Base-by-base conservation (phyloP, 768 basidiomycete genomes). In the Russula dissimulans region DNA sequence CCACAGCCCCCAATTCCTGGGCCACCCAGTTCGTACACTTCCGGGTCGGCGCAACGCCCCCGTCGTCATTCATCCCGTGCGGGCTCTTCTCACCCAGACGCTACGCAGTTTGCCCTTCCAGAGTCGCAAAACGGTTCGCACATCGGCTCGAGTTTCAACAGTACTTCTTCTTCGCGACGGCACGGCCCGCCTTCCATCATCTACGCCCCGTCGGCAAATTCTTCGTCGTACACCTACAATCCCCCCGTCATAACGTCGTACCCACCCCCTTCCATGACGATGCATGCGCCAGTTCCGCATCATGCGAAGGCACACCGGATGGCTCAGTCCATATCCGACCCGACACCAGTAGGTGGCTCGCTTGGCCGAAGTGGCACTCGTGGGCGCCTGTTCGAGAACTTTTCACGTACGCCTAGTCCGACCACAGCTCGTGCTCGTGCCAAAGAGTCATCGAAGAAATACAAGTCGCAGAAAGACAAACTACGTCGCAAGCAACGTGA, bases 351-450 rank as follows among this genome's bases (percentile, higher is more conserved):
- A 14, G 26, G 57, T 11, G 56, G 53, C 32, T 57, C 61, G 12
- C 60, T 60, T 4, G 53, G 60, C 26, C 29, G 63, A 43, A 57
- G 14, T 45, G 29, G 18, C 18, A 62, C 15, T 17, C 51, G 46
- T n/a, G 62, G 64, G 29, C 57, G 62, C 31, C 38, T 65, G 38
- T 14, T 54, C 14, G 64, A 65, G 31, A 18, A 60, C n/a, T 60
- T 65, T 18, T 57, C 64, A 10, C 64, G 58, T 8, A 63, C 64
- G 15, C 64, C 64, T 14, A 64, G 62, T 15, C 64, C 62, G 42
- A 32, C 3, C 10, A 57, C 52, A 0, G 47, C 47, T 29, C 56
- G 51, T 39, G 47, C 45, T 50, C 50, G 45, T 17, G 56, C 38
- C 7, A 61, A 57, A 14, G 51, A 57, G 39, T 26, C 22, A 5